phyloP scores from a whole-genome alignment of 148 eudicot species.

The Talinum fruticosum region DNA sequence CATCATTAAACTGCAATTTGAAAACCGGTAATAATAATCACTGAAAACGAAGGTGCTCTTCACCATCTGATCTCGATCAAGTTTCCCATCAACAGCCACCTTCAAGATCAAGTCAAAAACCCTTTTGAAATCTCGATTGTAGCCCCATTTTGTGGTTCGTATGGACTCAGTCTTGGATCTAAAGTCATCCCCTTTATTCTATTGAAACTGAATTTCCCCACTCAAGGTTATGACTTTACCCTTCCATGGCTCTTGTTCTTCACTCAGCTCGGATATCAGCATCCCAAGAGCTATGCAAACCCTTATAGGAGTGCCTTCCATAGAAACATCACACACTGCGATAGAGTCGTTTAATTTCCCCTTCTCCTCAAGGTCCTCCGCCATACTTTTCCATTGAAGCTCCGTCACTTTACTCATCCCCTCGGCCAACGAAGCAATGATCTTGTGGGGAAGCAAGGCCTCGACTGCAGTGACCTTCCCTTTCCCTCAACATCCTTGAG shows the following conservation, averaged over 20 bases:
- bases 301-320: slow-evolving; percentile 38
- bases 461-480: slow-evolving; percentile 49
- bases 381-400: slow-evolving; percentile 20
- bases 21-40: slow-evolving; percentile 29
- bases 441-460: slow-evolving; percentile 20
- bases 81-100: slow-evolving; percentile 25
- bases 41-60: slow-evolving; percentile 35
- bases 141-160: slow-evolving; percentile 16
- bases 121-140: slow-evolving; percentile 36
- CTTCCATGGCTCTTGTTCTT: slow-evolving; percentile 40
- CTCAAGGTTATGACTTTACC: slow-evolving; percentile 36
- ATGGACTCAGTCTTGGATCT: slow-evolving; percentile 13
- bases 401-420: not conserved
- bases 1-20: not conserved
- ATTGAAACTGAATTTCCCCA: slow-evolving; percentile 21
- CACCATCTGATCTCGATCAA: slow-evolving; percentile 28
- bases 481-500: slow-evolving; percentile 36
- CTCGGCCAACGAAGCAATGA: slow-evolving; percentile 9
- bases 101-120: slow-evolving; percentile 37
- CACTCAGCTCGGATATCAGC: slow-evolving; percentile 31
- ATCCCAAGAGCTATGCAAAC: slow-evolving; percentile 44
- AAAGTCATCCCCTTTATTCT: slow-evolving; percentile 23
- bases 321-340: slow-evolving; percentile 50
- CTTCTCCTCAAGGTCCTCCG: slow-evolving; percentile 38
- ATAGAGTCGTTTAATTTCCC: slow-evolving; percentile 43